These are phyloP conservation scores for Monascus purpureus DNA, from an alignment of 495 filamentous ascomycete species.

Conservation along the genomic window DNA sequence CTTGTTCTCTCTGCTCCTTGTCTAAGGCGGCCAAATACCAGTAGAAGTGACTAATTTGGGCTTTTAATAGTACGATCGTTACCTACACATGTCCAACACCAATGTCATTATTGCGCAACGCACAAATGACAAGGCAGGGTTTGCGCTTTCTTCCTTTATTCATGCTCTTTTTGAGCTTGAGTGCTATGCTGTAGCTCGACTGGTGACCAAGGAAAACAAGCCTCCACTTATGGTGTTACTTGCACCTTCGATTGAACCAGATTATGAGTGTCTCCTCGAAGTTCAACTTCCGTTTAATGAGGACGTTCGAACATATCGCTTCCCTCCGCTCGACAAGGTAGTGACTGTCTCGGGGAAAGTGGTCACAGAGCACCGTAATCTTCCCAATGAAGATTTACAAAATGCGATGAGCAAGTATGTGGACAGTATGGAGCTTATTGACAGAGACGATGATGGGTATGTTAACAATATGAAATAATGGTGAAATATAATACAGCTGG, in stretches of 20 bases:
- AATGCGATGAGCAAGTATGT: constrained; percentile 83
- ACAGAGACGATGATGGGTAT: constrained; percentile 59
- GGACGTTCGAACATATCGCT: constrained; percentile 77
- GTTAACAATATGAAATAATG: no score
- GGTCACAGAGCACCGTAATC: constrained; percentile 70
- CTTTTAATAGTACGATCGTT: constrained; percentile 57
- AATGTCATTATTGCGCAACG: constrained; percentile 61
- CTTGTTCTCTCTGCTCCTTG: no score
- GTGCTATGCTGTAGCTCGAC: constrained; percentile 72
- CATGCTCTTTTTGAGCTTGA: constrained; percentile 78
- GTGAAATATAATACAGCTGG: no score
- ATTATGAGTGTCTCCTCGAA: constrained; percentile 82
- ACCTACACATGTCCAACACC: constrained; percentile 67
- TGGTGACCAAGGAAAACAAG: constrained; percentile 70
- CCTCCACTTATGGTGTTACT: constrained; percentile 69
- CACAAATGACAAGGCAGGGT: constrained; percentile 55
- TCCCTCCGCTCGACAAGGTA: constrained; percentile 80
- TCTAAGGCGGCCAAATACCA: background rate
- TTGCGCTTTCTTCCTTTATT: constrained; percentile 81
- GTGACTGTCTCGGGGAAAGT: constrained; percentile 79
- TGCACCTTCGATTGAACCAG: constrained; percentile 63
- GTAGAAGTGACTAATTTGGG: constrained; percentile 4
- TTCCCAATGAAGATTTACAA: constrained; percentile 61
- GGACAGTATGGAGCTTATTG: constrained; percentile 78
- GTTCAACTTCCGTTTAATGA: constrained; percentile 89